These are phyloP conservation scores for Collybiopsis confluens DNA, from an alignment of 768 basidiomycete genomes.

Conservation along the genomic window DNA sequence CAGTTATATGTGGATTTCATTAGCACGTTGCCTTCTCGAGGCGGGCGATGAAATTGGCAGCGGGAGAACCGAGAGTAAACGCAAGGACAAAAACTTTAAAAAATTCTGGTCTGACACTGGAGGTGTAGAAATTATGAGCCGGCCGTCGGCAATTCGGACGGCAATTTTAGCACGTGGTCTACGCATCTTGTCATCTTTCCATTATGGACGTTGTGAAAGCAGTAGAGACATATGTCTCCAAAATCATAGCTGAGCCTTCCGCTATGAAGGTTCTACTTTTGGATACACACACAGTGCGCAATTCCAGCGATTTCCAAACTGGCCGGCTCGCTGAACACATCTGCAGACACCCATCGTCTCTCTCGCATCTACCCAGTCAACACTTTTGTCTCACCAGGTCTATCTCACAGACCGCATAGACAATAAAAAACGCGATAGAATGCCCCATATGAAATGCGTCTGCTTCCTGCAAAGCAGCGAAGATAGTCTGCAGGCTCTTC, in stretches of 20 bases:
- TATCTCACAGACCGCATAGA: constrained; percentile 98
- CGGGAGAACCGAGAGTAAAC: no score
- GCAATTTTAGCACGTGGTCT: no score
- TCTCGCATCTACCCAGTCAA: constrained; percentile 89
- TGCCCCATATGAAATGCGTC: constrained; percentile 96
- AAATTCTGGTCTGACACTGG: no score
- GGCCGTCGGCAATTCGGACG: no score
- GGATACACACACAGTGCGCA: constrained; percentile 85
- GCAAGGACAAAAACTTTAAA: no score
- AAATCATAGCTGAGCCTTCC: constrained; percentile 77
- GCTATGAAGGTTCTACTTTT: constrained; percentile 96
- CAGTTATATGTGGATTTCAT: no score
- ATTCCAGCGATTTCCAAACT: background rate
- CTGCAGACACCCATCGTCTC: constrained; percentile 91
- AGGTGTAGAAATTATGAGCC: no score
- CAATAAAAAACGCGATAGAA: constrained; percentile 84
- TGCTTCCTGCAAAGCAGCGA: constrained; percentile 86
- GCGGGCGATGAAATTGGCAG: no score
- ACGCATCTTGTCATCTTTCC: background rate
- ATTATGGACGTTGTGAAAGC: constrained; percentile 96
- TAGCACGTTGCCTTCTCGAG: no score
- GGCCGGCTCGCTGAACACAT: background rate
- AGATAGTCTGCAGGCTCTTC: constrained; percentile 78
- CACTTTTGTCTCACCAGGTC: constrained; percentile 89
- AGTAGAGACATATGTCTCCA: constrained; percentile 88